Base-by-base conservation (phyloP, 1,284 basidiomycete genomes). In the Malassezia cuniculi region DNA sequence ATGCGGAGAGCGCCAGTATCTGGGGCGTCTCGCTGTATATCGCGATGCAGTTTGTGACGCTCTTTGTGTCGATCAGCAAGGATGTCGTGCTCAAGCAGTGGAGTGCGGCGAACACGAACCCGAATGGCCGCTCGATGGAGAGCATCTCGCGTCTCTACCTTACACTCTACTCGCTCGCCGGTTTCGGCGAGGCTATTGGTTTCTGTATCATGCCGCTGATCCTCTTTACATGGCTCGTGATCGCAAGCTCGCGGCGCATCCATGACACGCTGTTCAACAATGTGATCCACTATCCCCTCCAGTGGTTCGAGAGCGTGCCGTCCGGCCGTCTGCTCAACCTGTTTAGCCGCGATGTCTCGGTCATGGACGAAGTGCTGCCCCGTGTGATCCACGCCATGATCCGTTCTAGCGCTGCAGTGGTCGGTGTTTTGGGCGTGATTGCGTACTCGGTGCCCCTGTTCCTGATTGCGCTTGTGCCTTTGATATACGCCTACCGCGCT, bases 321-420 rank as follows among this genome's bases (percentile, higher is more conserved):
- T 59, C 31, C 29, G 82, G 82, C 7, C 78, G 84, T 30, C 63
- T 87, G 39, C 51, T 66, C 31, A 89, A 89, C 63, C 69, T 93
- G 24, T 95, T 95, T 70, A 85, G 84, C 11, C 78, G 86, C 5
- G 90, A 97, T 62, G 78, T 82, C 30, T 89, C 89, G 59, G 85
- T 90, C 24, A 78, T 87, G 29, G 89, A 94, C 50, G 69, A 69
- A 50, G 54, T 55, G 40, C 50, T 66, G 27, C 62, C 62, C 3
- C 52, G 62, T 8, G 59, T 64, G 19, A 53, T 66, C 20, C 55
- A 63, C 36, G 52, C 52, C 10, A 34, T 58, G 15, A 50, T 60
- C 34, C 51, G 62, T 12, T 60, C 59, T 4, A 50, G 54, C 34
- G 42, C 52, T 18, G 53, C 60, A 16, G 81, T 68, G 54, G 41